Evolutionary conservation across 2,329 filamentous ascomycete genomes (phyloP), one percentile per base, ranked within the genome.

Genomic region (Aspergillus versicolor): DNA sequence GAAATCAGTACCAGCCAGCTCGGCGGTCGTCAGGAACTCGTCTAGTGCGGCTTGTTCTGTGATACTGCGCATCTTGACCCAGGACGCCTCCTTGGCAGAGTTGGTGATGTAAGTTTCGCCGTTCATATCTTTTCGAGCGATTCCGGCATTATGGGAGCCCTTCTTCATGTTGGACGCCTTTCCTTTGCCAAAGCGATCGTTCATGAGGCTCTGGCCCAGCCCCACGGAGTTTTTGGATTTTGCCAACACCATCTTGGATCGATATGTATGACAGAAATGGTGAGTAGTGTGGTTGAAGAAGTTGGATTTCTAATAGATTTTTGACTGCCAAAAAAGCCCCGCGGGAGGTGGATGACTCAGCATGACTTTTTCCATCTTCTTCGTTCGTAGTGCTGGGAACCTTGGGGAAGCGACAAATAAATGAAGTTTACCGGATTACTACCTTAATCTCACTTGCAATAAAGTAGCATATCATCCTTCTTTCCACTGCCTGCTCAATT

Each of bases 1-100:
- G 76, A 99, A 99, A 73, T 99, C 94, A 64, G 94, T 99, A 63
- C 92, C 93, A n/a, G 94, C 94, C 66, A 99, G 81, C 78, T 97
- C 92, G 62, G 94, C 95, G 2, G 94, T 99, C 56, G 89, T 90
- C 63, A 99, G 81, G 75, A 99, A 99, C 75, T 99, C 94, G 75
- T 99, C 94, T 61, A 99, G 86, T 44, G 92, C 92, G 65, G 89
- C 92, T 77, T 99, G 94, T 80, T 99, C 91, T 5, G 94, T 99
- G 66, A 99, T 90, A 74, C 91, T 96, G 79, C 93, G 91, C 94
- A 99, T 97, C 82, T 97, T 99, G 71, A 97, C 91, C 92, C 92
- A 99, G 66, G 91, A 84, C 37, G 93, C 94, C 79, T 97, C 92
- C 73, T 95, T 88, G 66, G 87, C 88, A 63, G 90, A 88, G 73